Conservation (phyloP, 352 stramenopile genomes). For the Phytopythium cucurbitacearum region DNA sequence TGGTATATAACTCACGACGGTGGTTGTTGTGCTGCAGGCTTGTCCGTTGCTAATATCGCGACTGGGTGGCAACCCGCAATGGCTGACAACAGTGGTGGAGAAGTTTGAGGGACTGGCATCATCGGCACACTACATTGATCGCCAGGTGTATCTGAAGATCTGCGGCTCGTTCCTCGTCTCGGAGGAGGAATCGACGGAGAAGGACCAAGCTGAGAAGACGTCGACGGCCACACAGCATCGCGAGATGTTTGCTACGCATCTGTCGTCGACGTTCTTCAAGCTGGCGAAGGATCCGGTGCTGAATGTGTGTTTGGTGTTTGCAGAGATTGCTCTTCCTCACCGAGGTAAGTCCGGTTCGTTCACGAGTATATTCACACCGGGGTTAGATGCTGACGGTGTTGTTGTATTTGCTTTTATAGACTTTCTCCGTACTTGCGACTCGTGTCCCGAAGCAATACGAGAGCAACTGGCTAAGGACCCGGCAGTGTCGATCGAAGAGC, state of each 20-base stretch:
- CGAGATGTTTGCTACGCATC: conserved; percentile 44
- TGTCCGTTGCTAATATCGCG: conserved; percentile 59
- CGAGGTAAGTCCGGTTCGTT: conserved; percentile 6
- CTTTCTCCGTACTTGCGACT: too few species aligned
- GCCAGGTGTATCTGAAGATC: conserved; percentile 68
- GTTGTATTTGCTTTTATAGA: too few species aligned
- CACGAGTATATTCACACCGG: background rate
- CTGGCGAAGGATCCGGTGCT: conserved; percentile 60
- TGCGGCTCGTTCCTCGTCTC: conserved; percentile 46
- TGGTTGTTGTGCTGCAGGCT: conserved; percentile 25
- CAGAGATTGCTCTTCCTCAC: conserved; percentile 38
- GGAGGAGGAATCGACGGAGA: conserved; percentile 1
- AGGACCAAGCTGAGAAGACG: background rate
- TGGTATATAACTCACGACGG: background rate
- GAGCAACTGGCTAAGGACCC: too few species aligned
- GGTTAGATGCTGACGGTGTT: background rate
- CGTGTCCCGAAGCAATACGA: too few species aligned
- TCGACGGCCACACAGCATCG: conserved; percentile 8
- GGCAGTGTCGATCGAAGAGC: too few species aligned
- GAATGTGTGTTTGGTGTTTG: conserved; percentile 71
- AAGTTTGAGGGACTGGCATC: conserved; percentile 48
- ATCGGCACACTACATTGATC: conserved; percentile 54
- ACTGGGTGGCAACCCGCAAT: conserved; percentile 38
- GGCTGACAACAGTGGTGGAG: conserved; percentile 37
- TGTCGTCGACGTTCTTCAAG: conserved; percentile 49